Evolutionary conservation across 345 rosid genomes (phyloP).

Genomic region (Ailanthus altissimus): DNA sequence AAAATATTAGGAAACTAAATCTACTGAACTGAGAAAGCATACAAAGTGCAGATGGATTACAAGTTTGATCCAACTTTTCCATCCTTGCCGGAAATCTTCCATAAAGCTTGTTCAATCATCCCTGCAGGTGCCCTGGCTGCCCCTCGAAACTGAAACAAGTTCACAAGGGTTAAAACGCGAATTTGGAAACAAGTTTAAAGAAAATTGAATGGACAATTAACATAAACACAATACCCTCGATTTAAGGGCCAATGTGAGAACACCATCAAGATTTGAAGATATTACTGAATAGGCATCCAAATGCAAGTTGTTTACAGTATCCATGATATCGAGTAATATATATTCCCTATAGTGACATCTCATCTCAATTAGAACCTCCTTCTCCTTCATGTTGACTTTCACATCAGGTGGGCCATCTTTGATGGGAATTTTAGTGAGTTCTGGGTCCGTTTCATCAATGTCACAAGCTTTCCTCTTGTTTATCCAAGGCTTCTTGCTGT

Average conservation of each 20-base stretch:
- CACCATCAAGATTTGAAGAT: slow-evolving; percentile 64
- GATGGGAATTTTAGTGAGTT: slow-evolving; percentile 26
- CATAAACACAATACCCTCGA: slow-evolving; percentile 56
- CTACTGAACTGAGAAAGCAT: slow-evolving; percentile 14
- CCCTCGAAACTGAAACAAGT: slow-evolving; percentile 59
- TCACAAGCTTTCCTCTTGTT: slow-evolving; percentile 71
- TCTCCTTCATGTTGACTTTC: slow-evolving; percentile 47
- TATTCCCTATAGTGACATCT: slow-evolving; percentile 67
- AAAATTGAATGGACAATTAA: neutral
- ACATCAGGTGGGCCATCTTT: slow-evolving; percentile 37
- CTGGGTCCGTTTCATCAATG: slow-evolving; percentile 42
- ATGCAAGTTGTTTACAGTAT: slow-evolving; percentile 67
- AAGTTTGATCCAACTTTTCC: slow-evolving; percentile 23
- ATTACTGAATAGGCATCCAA: slow-evolving; percentile 67
- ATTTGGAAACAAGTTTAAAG: neutral
- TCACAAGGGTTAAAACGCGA: neutral
- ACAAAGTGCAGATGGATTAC: neutral
- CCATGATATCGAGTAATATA: slow-evolving; percentile 75
- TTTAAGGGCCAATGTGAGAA: slow-evolving; percentile 55
- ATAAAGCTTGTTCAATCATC: slow-evolving; percentile 64
- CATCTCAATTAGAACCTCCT: slow-evolving; percentile 66
- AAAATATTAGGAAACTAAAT: slow-evolving; percentile 4
- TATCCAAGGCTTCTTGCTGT: slow-evolving; percentile 40
- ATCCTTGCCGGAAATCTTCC: slow-evolving; percentile 51
- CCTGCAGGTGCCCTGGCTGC: slow-evolving; percentile 59